Evolutionary conservation across 495 filamentous ascomycete species (phyloP), one percentile per base, ranked within the genome.

Genomic region (Tuber aestivum): DNA sequence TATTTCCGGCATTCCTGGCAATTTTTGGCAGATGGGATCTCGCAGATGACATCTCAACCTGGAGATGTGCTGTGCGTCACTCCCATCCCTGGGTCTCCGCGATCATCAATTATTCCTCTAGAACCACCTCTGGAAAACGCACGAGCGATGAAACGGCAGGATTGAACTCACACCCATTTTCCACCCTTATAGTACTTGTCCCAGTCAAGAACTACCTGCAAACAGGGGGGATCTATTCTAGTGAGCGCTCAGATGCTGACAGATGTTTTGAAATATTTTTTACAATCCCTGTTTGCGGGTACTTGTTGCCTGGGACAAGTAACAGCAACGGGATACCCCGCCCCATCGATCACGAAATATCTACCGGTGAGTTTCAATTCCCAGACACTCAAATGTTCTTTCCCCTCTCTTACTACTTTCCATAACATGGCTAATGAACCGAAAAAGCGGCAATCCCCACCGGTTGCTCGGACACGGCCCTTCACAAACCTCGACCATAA

Each of bases 91-190:
- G 37, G 70, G 0, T n/a, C 40, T 73, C 56, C 14, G 37, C 74
- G 48, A 73, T 82, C 50, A 27, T 74, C 41, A 82, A 81, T 70
- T 75, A 82, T 35, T 79, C 80, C 12, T 82, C 80, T 21, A 79
- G 79, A 65, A 82, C 80, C 9, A 76, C 76, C 12, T 81, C 79
- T 3, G 74, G 80, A 12, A 72, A 82, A 41, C 72, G 80, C 38
- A 82, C 80, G 23, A 80, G 80, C 37, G 81, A 82, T 76, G 80
- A n/a, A n/a, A n/a, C n/a, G n/a, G n/a, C n/a, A n/a, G n/a, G n/a
- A n/a, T n/a, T n/a, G n/a, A n/a, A n/a, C 50, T 81, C 79, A 9
- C 79, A 82, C 20, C 74, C 61, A 23, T 72, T 73, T 56, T 82
- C 79, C 18, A 61, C 35, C 78, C 70, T 27, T 77, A 78, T 35